Evolutionary conservation across 495 filamentous ascomycete species (phyloP).

Genomic region (Penicillium bialowiezense): DNA sequence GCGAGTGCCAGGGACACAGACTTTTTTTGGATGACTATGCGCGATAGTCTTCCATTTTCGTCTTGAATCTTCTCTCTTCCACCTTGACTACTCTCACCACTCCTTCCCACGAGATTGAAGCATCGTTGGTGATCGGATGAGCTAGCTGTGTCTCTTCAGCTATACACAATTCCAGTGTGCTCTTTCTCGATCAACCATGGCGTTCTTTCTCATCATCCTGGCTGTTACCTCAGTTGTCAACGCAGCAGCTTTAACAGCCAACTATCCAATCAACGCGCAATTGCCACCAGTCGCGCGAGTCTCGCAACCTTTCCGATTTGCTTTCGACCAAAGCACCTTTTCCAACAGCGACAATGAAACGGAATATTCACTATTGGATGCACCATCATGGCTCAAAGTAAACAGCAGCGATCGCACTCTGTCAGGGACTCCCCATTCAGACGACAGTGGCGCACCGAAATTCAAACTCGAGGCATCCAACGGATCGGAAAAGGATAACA

Average conservation of each 20-base stretch:
- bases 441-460: constrained; percentile 51
- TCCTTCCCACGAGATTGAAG: constrained; percentile 2
- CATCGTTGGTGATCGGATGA: constrained; percentile 9
- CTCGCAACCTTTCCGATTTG: constrained; percentile 60
- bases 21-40: constrained; percentile 19
- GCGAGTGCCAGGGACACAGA: constrained; percentile 25
- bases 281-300: constrained; percentile 72
- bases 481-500: constrained; percentile 50
- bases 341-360: constrained; percentile 47
- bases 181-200: constrained; percentile 26
- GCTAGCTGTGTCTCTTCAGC: constrained; percentile 16
- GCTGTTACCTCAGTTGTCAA: constrained; percentile 31
- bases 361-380: constrained; percentile 59
- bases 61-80: constrained; percentile 16
- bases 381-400: constrained; percentile 68
- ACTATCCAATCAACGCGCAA: constrained; percentile 74
- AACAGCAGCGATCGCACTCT: constrained; percentile 60
- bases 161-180: constrained; percentile 9
- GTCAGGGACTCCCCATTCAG: constrained; percentile 59
- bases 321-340: constrained; percentile 68
- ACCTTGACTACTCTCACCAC: constrained; percentile 11
- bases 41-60: constrained; percentile 18
- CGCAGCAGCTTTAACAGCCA: constrained; percentile 46
- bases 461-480: constrained; percentile 65
- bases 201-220: constrained; percentile 29